Conservation (phyloP, 768 basidiomycete genomes). For the Suillus clintonianus region DNA sequence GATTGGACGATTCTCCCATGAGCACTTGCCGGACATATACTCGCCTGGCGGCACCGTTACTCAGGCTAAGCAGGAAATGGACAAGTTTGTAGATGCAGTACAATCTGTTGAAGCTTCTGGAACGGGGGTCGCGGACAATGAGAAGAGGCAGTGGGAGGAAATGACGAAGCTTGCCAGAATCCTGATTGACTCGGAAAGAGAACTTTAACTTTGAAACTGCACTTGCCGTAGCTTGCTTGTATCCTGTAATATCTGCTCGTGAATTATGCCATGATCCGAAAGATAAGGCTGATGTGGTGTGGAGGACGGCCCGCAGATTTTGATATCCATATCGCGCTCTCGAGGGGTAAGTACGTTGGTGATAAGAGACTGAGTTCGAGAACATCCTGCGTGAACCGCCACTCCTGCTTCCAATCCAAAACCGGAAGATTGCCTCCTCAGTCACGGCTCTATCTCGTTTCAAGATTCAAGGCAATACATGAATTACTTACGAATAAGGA, state of each 20-base stretch:
- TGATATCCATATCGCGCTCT: neutral
- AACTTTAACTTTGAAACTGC: neutral
- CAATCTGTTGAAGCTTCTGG: conserved; percentile 13
- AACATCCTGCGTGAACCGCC: neutral
- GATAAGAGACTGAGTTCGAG: neutral
- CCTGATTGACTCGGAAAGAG: conserved; percentile 9
- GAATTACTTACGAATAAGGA: too few relatives aligned
- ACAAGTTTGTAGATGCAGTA: conserved; percentile 14
- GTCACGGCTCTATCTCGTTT: too few relatives aligned
- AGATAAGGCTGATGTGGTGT: neutral
- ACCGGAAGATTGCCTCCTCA: too few relatives aligned
- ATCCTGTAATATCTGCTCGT: neutral
- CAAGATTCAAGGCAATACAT: too few relatives aligned
- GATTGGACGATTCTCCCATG: conserved; percentile 16
- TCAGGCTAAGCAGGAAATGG: conserved; percentile 10
- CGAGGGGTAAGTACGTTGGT: neutral
- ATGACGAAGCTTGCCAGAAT: conserved; percentile 19
- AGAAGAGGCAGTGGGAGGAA: conserved; percentile 20
- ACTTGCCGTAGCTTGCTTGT: neutral
- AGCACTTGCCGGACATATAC: conserved; percentile 19
- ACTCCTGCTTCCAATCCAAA: conserved; percentile 10
- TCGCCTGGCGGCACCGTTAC: conserved; percentile 10
- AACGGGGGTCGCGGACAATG: conserved; percentile 12
- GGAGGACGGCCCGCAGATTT: neutral
- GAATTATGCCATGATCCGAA: neutral